A percentile compares a stretch with the other conserved stretches of the same genome.
Evolutionary conservation across 1,284 basidiomycete genomes (phyloP).

Genomic region (Athelia psychrophila): DNA sequence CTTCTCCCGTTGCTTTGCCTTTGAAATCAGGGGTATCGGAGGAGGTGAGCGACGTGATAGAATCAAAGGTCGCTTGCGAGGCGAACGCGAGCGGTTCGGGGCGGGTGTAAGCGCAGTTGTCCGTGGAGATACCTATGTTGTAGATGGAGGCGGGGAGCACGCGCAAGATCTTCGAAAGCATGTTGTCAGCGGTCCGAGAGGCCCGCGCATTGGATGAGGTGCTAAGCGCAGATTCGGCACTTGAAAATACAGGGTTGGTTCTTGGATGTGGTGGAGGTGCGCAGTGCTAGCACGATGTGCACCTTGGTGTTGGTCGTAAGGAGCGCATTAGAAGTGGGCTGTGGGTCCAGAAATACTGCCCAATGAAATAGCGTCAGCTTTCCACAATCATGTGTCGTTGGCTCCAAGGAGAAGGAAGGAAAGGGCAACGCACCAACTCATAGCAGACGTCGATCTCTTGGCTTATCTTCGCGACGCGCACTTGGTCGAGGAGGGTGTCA

Average conservation of each 20-base stretch:
- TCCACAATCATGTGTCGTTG: too few relatives aligned
- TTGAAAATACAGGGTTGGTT: not conserved
- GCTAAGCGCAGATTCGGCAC: constrained; percentile 10
- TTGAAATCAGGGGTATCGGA: not conserved
- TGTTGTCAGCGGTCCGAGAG: constrained; percentile 9
- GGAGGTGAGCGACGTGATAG: constrained; percentile 18
- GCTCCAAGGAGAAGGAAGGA: constrained; percentile 2
- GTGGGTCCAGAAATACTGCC: constrained; percentile 57
- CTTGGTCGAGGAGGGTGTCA: constrained; percentile 87
- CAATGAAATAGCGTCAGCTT: constrained; percentile 6
- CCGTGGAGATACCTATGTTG: constrained; percentile 13
- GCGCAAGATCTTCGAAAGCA: constrained; percentile 35
- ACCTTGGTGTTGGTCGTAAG: constrained; percentile 91
- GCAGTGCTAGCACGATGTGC: constrained; percentile 81
- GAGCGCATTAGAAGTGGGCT: constrained; percentile 47
- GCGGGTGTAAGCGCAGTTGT: constrained; percentile 24
- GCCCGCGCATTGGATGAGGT: constrained; percentile 6
- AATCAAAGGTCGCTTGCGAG: constrained; percentile 39
- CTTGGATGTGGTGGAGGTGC: constrained; percentile 5
- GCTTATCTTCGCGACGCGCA: constrained; percentile 80
- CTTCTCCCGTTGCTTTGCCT: constrained; percentile 10
- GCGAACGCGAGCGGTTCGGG: constrained; percentile 45
- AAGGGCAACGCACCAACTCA: constrained; percentile 63
- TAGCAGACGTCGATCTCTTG: constrained; percentile 93
- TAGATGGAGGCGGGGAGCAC: constrained; percentile 43